Base-by-base conservation (phyloP, 495 filamentous ascomycete species). In the Pyronema omphalodes region DNA sequence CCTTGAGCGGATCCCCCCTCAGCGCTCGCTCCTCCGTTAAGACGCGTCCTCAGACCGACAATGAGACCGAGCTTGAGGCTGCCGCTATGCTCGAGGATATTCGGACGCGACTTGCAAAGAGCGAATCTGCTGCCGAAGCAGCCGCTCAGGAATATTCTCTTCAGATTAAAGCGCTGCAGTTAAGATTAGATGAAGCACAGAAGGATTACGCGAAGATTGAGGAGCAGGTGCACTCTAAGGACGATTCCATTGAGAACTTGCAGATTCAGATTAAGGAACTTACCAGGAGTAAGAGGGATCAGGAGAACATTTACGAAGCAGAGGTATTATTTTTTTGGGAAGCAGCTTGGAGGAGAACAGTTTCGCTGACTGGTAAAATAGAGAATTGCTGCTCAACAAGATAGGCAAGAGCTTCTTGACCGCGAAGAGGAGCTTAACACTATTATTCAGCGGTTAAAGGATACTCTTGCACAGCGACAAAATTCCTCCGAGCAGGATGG, bases 391-490 rank as follows among this genome's bases (percentile, higher is more conserved):
- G 82, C 89, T 74, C 79, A 84, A 61, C 83, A 84, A 67, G 89
- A 95, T 68, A 88, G 88, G 71, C 85, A 94, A 53, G 86, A 93
- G 57, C 83, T 87, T 70, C 71, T 74, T 36, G 80, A 80, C 57
- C 73, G 80, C 41, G 86, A 93, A 62, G 87, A 94, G 65, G 88
- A 93, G 62, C 77, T 95, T 75, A 85, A 89, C 67, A 71, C 76
- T 29, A 82, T 84, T 37, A 86, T 95, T 62, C 84, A 93, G 68
- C 75, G 89, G 48, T 69, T 96, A 53, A 95, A 94, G 72, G 89
- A 95, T 57, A 80, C 76, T 9, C 70, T 94, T 45, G 79, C 80
- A 37, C 84, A 88, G 68, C 55, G 44, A 40, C 34, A 61, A 11
- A 11, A 57, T 15, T 46, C 37, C 12, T 39, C 23, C 54, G 51